Percentiles rank a stretch among this genome's conserved stretches.
These are phyloP conservation scores for Xylariales sp. DNA, from an alignment of 2,329 filamentous ascomycete genomes.

Conservation along the genomic window DNA sequence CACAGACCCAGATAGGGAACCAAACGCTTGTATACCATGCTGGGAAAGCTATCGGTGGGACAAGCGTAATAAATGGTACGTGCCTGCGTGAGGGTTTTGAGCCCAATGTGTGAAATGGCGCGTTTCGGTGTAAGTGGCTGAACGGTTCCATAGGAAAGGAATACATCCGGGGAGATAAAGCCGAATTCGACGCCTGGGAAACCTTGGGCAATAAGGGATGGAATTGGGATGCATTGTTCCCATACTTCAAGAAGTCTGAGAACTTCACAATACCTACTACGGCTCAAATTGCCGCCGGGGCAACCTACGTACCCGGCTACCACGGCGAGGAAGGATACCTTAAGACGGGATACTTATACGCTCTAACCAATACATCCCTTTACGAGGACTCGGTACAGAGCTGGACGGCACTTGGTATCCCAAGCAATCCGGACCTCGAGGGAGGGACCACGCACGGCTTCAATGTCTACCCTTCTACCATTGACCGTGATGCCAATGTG, in stretches of 20 bases:
- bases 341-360: conserved; percentile 29
- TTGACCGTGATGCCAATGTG: conserved; percentile 30
- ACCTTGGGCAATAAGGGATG: conserved; percentile 37
- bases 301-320: conserved; percentile 23
- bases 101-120: too few species aligned
- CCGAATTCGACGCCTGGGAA: conserved; percentile 39
- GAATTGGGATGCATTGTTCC: conserved; percentile 40
- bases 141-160: conserved; percentile 29
- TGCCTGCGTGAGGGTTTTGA: too few species aligned
- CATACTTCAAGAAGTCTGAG: conserved; percentile 42
- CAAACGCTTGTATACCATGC: conserved; percentile 26
- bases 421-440: conserved; percentile 31
- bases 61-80: conserved; percentile 34
- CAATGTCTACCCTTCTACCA: conserved; percentile 31
- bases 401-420: conserved; percentile 26
- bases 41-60: conserved; percentile 34
- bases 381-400: conserved; percentile 20
- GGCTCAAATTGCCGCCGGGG: conserved; percentile 28
- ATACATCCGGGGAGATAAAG: conserved; percentile 37
- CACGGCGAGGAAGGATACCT: conserved; percentile 32
- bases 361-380: conserved; percentile 26
- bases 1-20: conserved; percentile 24
- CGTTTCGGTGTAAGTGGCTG: too few species aligned
- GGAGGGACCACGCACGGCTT: conserved; percentile 33
- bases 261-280: conserved; percentile 25